Base-by-base conservation (phyloP, 1,139 yeast genomes). In the Magnusiomyces sp. region DNA sequence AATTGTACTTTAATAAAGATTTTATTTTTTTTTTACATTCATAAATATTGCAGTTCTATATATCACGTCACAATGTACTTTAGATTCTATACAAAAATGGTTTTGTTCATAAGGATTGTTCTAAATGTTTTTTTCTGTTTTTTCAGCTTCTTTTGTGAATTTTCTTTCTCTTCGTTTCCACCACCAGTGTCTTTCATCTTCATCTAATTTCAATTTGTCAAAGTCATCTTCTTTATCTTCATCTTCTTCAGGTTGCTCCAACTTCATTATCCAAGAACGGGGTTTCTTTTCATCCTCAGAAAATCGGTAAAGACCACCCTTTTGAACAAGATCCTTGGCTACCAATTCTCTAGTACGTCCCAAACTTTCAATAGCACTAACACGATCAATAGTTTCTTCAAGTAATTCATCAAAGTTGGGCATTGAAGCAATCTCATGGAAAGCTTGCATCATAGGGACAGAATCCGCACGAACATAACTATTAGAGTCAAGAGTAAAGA, bases 371-470 rank as follows among this genome's bases (percentile, higher is more conserved):
- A 86, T 85, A 40, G 81, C 92, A 9, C 78, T 75, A 1, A 86
- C 86, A 50, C 95, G 70, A 50, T 81, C 80, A n/a, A 79, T 69
- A 0, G 94, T 82, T 52, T 83, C 87, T 16, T 75, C 74, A 38
- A 86, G 67, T n/a, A 85, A 68, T 50, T 80, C 77, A 50, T 83
- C 83, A 59, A 86, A 86, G 19, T 81, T 83, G 0, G 87, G 85
- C 64, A 80, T 81, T 1, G 79, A 69, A 0, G 83, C 84, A 49
- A 86, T 83, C 60, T 86, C 95, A 53, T 83, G 80, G 63, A 86
- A 86, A 1, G 92, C 95, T 58, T 90, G 75, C 95, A 86, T 84
- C 95, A 86, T 85, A 1, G 94, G 90, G 1, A 84, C 83, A 2
- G 86, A 79, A 63, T 86, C 95, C 0, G 95, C 92, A 40, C 84